Conservation (phyloP, 83 land plant genomes). For the Picea engelmannii region DNA sequence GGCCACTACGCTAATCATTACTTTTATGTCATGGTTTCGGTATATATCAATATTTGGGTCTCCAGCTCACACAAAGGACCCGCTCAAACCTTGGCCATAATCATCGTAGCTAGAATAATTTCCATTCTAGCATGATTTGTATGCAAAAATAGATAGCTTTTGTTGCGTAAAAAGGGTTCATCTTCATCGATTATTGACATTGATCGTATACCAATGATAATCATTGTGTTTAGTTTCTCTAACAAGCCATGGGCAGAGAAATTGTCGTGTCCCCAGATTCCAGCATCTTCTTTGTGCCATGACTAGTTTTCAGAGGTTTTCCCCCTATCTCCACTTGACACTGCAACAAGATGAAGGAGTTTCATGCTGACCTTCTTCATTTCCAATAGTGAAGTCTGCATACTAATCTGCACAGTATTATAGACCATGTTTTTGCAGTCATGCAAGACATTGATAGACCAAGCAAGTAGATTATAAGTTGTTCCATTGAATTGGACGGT, state of each 20-base stretch:
- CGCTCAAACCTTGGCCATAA: too few relatives aligned
- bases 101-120: too few relatives aligned
- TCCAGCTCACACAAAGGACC: too few relatives aligned
- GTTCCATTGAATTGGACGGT: slow-evolving; percentile 45
- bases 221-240: slow-evolving; percentile 72
- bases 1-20: too few relatives aligned
- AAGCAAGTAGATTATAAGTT: slow-evolving; percentile 63
- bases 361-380: slow-evolving; percentile 18
- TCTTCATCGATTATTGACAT: slow-evolving; percentile 25
- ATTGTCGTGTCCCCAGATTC: slow-evolving; percentile 17
- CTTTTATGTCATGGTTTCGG: too few relatives aligned
- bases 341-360: background rate
- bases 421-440: slow-evolving; percentile 71
- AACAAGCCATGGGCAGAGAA: slow-evolving; percentile 33
- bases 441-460: slow-evolving; percentile 90
- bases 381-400: slow-evolving; percentile 39
- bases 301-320: slow-evolving; percentile 26
- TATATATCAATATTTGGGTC: too few relatives aligned
- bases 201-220: slow-evolving; percentile 87
- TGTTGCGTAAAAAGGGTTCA: slow-evolving; percentile 36
- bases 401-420: slow-evolving; percentile 65
- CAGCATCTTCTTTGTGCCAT: slow-evolving; percentile 34
- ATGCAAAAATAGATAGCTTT: slow-evolving; percentile 22
- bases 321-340: background rate
- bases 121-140: too few relatives aligned